Evolutionary conservation across 257 asterid genomes (phyloP).

Genomic region (Plantago ovata): DNA sequence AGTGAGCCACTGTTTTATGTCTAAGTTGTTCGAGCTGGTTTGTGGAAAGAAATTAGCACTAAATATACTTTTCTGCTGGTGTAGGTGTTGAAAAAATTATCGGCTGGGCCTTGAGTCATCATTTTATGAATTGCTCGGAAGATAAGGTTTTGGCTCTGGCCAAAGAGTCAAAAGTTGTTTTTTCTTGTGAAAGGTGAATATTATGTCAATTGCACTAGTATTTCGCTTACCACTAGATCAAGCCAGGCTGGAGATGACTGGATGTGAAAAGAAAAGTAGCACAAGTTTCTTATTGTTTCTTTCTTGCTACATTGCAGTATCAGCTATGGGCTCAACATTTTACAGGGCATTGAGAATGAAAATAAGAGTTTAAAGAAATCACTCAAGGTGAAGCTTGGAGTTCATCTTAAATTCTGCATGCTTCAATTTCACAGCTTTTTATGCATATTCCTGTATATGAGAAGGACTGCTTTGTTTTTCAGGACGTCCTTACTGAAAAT

Average conservation of each 20-base stretch:
- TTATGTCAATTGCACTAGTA: conserved; percentile 12
- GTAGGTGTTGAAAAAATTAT: conserved; percentile 65
- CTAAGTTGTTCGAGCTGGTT: too few species aligned
- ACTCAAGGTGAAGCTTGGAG: conserved; percentile 45
- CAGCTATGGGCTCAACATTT: conserved; percentile 61
- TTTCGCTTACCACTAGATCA: conserved; percentile 14
- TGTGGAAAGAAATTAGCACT: too few species aligned
- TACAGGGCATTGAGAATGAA: conserved; percentile 67
- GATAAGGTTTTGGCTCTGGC: conserved; percentile 25
- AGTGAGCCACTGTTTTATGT: conserved; percentile 34
- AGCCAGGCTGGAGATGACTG: conserved; percentile 1
- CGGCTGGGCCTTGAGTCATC: conserved; percentile 84
- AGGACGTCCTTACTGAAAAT: conserved; percentile 79
- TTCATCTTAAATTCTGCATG: not conserved
- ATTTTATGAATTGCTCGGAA: conserved; percentile 57
- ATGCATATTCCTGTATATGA: not conserved
- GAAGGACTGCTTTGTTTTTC: conserved; percentile 24
- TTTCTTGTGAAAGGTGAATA: conserved; percentile 62
- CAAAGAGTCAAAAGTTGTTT: conserved; percentile 44
- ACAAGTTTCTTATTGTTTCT: conserved; percentile 15
- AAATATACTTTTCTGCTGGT: conserved; percentile 20
- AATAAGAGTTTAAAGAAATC: conserved; percentile 64
- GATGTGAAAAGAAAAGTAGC: conserved; percentile 16
- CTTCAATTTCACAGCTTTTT: not conserved
- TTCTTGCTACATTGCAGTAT: conserved; percentile 40